Evolutionary conservation across 768 basidiomycete species (phyloP).

Genomic region (Trametes punicea): DNA sequence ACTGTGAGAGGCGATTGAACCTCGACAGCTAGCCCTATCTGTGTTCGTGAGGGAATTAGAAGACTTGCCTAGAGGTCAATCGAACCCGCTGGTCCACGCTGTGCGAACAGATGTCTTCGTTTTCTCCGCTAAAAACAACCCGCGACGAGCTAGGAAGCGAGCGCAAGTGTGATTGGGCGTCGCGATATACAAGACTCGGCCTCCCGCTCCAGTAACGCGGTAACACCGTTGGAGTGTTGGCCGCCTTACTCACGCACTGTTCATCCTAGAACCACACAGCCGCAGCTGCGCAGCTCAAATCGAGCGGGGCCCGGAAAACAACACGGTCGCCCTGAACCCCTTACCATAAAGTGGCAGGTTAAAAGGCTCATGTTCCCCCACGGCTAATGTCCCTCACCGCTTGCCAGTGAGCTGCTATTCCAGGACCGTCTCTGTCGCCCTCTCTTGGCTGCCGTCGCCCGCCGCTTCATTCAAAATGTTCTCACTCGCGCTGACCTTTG

Average conservation of each 20-base stretch:
- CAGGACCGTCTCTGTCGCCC: background rate
- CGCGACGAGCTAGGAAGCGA: background rate
- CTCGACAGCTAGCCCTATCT: background rate
- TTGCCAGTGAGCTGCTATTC: slow-evolving; percentile 12
- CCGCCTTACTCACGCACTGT: slow-evolving; percentile 16
- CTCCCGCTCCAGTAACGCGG: slow-evolving; percentile 1
- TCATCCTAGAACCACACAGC: slow-evolving; percentile 8
- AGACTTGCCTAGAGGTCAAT: background rate
- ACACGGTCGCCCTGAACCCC: background rate
- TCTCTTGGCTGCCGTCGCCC: background rate
- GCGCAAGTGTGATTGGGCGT: slow-evolving; percentile 8
- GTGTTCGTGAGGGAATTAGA: slow-evolving; percentile 8
- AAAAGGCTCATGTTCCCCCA: slow-evolving; percentile 18
- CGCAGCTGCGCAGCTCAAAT: slow-evolving; percentile 16
- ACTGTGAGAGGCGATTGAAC: slow-evolving; percentile 12
- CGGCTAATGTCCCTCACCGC: slow-evolving; percentile 13
- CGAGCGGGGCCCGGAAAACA: slow-evolving; percentile 6
- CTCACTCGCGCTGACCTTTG: slow-evolving; percentile 25
- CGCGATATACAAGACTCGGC: background rate
- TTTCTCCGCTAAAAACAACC: slow-evolving; percentile 14
- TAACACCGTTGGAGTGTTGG: background rate
- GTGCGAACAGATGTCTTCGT: slow-evolving; percentile 7
- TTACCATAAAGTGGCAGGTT: background rate
- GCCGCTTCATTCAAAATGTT: slow-evolving; percentile 30
- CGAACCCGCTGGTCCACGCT: slow-evolving; percentile 7